Evolutionary conservation across 2,329 filamentous ascomycete genomes (phyloP).

Genomic region (Ophiostoma piceae): DNA sequence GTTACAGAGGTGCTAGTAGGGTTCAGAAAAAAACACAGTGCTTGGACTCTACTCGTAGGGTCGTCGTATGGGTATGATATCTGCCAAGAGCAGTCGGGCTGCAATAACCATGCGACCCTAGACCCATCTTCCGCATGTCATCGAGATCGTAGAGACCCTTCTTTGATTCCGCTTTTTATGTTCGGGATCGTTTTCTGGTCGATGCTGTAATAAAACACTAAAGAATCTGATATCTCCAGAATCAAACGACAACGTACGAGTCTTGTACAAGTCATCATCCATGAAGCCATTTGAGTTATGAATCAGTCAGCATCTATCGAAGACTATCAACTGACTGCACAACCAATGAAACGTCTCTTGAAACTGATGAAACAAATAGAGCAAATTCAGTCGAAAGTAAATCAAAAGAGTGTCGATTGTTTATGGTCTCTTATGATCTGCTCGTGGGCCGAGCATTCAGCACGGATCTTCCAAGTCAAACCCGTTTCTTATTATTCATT

Average conservation of each 20-base stretch:
- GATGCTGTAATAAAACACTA: not conserved
- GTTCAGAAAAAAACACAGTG: too few relatives aligned
- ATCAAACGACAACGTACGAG: not conserved
- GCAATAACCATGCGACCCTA: conserved; percentile 1
- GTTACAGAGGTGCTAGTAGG: too few relatives aligned
- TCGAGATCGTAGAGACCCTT: not conserved
- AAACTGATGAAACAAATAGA: not conserved
- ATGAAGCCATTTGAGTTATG: not conserved
- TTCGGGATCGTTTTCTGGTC: not conserved
- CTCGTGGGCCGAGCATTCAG: not conserved
- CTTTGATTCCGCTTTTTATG: not conserved
- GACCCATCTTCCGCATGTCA: not conserved
- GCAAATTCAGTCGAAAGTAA: not conserved
- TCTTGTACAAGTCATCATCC: not conserved
- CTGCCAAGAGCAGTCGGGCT: conserved; percentile 4
- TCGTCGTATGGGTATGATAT: not conserved
- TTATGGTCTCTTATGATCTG: not conserved
- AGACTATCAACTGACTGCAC: not conserved
- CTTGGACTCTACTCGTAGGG: not conserved
- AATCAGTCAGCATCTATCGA: not conserved
- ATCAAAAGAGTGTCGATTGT: not conserved
- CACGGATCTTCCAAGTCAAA: not conserved
- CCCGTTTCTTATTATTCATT: not conserved
- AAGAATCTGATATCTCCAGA: too few relatives aligned
- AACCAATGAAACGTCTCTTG: not conserved